Evolutionary conservation across 345 rosid species (phyloP).

Genomic region (Brassica juncea): DNA sequence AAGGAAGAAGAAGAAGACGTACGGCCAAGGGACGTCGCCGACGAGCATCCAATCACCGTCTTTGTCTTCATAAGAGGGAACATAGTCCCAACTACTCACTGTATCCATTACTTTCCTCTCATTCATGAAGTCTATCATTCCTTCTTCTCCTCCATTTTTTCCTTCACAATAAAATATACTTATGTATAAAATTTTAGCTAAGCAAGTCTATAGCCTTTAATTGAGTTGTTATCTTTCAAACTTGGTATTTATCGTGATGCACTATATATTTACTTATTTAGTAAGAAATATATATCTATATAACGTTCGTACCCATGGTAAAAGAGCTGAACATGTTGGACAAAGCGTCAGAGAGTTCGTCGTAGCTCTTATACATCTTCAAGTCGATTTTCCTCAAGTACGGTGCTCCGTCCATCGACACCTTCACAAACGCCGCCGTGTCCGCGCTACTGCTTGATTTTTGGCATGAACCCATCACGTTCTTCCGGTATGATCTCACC

Average conservation of each 20-base stretch:
- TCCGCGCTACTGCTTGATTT: slow-evolving; percentile 41
- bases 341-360: slow-evolving; percentile 67
- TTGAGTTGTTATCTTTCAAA: background rate
- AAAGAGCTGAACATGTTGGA: slow-evolving; percentile 80
- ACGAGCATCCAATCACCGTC: slow-evolving; percentile 98
- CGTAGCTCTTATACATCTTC: slow-evolving; percentile 67
- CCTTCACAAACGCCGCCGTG: slow-evolving; percentile 69
- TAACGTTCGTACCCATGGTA: slow-evolving; percentile 54
- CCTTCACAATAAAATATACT: slow-evolving; percentile 37
- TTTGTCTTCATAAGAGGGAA: slow-evolving; percentile 91
- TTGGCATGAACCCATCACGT: slow-evolving; percentile 50
- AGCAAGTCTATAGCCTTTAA: background rate
- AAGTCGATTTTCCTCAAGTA: slow-evolving; percentile 88
- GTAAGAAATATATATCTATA: background rate
- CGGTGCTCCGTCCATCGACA: slow-evolving; percentile 94
- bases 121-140: slow-evolving; percentile 75
- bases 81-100: slow-evolving; percentile 69
- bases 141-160: slow-evolving; percentile 75
- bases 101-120: slow-evolving; percentile 72
- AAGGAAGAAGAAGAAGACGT: slow-evolving; percentile 28
- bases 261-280: background rate
- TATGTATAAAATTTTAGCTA: background rate
- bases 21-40: slow-evolving; percentile 99
- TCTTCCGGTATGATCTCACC: slow-evolving; percentile 81
- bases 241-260: background rate